Percentiles rank a stretch among this genome's conserved stretches.
These are phyloP conservation scores for Triticum aestivum DNA, from an alignment of 176 grass and related monocot genomes.

Conservation along the genomic window DNA sequence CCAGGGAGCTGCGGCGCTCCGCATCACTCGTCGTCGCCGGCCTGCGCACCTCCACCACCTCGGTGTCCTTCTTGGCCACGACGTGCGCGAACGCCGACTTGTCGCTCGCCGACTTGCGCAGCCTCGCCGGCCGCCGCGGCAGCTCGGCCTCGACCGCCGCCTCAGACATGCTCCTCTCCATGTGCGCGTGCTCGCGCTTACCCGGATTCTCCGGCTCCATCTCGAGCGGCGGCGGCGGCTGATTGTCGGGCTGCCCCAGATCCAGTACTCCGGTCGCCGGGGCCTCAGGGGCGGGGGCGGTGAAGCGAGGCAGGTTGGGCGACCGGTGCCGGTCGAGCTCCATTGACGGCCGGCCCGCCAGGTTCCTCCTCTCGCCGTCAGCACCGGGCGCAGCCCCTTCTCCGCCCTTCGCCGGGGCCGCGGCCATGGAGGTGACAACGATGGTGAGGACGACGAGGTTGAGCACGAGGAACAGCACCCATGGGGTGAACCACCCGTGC, in stretches of 20 bases:
- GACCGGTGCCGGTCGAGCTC: constrained; percentile 68
- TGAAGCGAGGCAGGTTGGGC: constrained; percentile 47
- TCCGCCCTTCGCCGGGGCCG: background rate
- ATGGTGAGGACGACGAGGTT: constrained; percentile 96
- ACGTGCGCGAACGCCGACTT: constrained; percentile 77
- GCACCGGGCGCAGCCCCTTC: background rate
- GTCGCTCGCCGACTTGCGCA: constrained; percentile 83
- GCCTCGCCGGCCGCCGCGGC: constrained; percentile 36
- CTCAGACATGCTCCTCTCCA: constrained; percentile 65
- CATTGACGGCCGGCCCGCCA: constrained; percentile 57
- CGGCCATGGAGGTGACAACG: constrained; percentile 64
- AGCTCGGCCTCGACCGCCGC: constrained; percentile 16
- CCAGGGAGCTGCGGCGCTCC: background rate
- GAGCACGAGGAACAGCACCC: constrained; percentile 82
- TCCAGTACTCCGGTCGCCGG: constrained; percentile 9
- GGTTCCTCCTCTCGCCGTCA: background rate
- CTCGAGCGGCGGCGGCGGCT: background rate
- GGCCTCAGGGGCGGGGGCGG: constrained; percentile 2
- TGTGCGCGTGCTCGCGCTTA: constrained; percentile 11
- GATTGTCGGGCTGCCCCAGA: constrained; percentile 23
- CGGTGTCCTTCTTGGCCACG: constrained; percentile 17
- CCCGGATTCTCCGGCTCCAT: background rate
- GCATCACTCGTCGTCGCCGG: constrained; percentile 24
- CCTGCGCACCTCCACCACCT: constrained; percentile 11
- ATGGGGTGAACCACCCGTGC: constrained; percentile 70